A percentile compares a stretch with the other conserved stretches of the same genome.
Conservation (phyloP, 257 asterid species). For the Cynanchum wilfordii region DNA sequence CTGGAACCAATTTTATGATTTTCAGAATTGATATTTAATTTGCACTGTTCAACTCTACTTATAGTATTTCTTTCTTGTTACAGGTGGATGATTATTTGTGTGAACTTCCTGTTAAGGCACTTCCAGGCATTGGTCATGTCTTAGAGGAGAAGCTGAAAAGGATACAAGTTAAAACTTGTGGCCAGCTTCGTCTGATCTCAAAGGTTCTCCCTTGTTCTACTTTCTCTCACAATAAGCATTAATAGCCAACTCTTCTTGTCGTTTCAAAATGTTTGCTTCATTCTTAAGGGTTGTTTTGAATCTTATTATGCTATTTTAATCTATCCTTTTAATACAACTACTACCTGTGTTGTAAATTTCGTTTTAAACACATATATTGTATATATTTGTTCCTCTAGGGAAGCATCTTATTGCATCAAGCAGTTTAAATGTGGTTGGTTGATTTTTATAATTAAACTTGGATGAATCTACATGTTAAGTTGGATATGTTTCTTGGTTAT, state of each 20-base stretch:
- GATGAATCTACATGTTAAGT: neutral
- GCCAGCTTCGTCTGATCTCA: conserved; percentile 56
- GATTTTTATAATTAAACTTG: neutral
- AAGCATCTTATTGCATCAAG: neutral
- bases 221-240: conserved; percentile 7
- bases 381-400: neutral
- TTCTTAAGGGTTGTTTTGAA: neutral
- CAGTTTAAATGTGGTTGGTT: neutral
- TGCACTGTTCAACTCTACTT: neutral
- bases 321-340: neutral
- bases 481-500: neutral
- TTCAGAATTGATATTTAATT: neutral
- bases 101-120: conserved; percentile 85
- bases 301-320: neutral
- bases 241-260: neutral
- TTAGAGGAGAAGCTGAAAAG: conserved; percentile 71
- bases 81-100: conserved; percentile 73
- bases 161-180: conserved; percentile 64
- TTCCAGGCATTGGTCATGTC: conserved; percentile 91
- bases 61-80: conserved; percentile 17
- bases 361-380: neutral
- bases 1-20: neutral
- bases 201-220: conserved; percentile 43
- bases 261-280: neutral
- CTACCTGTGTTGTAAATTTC: neutral